Conservation (phyloP, 495 filamentous ascomycete species). For the Neurospora tetrasperma region DNA sequence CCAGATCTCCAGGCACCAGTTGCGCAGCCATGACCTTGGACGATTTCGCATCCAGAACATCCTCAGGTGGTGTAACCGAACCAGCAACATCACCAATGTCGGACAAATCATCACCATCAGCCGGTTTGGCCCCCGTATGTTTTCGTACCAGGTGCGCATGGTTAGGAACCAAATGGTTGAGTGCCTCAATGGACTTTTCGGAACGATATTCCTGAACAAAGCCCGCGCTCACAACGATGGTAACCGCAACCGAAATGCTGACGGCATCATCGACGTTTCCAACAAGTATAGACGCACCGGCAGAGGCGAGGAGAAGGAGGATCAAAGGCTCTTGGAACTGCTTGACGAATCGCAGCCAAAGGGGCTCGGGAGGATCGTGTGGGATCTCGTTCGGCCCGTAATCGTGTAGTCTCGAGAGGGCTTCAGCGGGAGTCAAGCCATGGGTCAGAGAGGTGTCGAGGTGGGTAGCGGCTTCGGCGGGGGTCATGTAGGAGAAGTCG, state of each 20-base stretch:
- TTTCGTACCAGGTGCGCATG: slow-evolving; percentile 83
- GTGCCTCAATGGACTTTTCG: slow-evolving; percentile 91
- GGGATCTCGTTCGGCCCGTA: slow-evolving; percentile 93
- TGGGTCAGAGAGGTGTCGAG: slow-evolving; percentile 73
- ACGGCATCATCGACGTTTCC: slow-evolving; percentile 94
- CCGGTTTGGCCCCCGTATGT: slow-evolving; percentile 19
- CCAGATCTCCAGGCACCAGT: slow-evolving; percentile 83
- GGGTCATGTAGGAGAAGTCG: slow-evolving; percentile 48
- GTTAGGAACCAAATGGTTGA: slow-evolving; percentile 88
- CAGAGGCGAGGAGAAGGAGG: slow-evolving; percentile 82
- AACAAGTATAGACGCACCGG: slow-evolving; percentile 79
- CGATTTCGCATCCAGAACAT: slow-evolving; percentile 58
- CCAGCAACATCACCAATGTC: slow-evolving; percentile 31
- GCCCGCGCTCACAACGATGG: slow-evolving; percentile 91
- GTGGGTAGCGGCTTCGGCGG: slow-evolving; percentile 65
- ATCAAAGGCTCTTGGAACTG: slow-evolving; percentile 93
- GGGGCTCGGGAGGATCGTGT: slow-evolving; percentile 81
- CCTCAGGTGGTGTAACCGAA: slow-evolving; percentile 31
- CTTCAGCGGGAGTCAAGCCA: slow-evolving; percentile 73
- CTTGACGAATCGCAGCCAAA: slow-evolving; percentile 90
- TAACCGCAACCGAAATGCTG: slow-evolving; percentile 89
- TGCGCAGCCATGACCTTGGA: slow-evolving; percentile 76
- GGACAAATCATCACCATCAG: slow-evolving; percentile 21
- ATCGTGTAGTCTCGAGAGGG: slow-evolving; percentile 61
- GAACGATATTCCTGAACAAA: slow-evolving; percentile 97